Evolutionary conservation across 2,329 filamentous ascomycete genomes (phyloP).

Genomic region (Xylaria sp.): DNA sequence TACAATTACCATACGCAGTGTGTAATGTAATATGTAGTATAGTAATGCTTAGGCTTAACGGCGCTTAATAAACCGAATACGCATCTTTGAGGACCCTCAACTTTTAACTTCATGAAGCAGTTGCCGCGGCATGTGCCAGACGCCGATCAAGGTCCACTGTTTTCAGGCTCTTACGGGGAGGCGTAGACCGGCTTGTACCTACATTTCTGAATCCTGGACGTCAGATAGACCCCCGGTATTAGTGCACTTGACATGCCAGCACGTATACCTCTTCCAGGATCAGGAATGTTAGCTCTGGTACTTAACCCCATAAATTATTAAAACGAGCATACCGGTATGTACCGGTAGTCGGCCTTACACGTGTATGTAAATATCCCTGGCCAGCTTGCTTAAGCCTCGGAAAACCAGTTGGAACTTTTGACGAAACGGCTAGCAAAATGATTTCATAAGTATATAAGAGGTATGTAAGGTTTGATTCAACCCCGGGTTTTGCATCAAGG

Average conservation of each 20-base stretch:
- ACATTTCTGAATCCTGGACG: constrained; percentile 32
- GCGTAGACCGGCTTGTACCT: constrained; percentile 11
- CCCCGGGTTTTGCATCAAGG: too few species aligned
- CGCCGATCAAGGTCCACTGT: constrained; percentile 20
- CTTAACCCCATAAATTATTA: too few species aligned
- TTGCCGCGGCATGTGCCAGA: constrained; percentile 28
- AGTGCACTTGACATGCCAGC: not conserved
- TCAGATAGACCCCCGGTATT: not conserved
- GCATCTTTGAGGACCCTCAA: constrained; percentile 2
- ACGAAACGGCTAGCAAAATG: too few species aligned
- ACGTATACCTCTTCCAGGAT: constrained; percentile 12
- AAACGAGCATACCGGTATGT: too few species aligned
- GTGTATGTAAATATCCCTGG: too few species aligned
- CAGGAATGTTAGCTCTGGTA: too few species aligned
- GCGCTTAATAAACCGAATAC: constrained; percentile 12
- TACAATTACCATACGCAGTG: not conserved
- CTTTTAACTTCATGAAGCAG: constrained; percentile 4
- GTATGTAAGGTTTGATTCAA: too few species aligned
- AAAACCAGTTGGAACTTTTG: not conserved
- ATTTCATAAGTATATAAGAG: too few species aligned
- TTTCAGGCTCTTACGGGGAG: constrained; percentile 15
- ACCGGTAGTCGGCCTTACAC: too few species aligned
- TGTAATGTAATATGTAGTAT: constrained; percentile 2
- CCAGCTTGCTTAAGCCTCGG: too few species aligned
- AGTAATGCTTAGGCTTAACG: constrained; percentile 21